phyloP scores from a whole-genome alignment of 768 basidiomycete species.

The Kwoniella sp. region DNA sequence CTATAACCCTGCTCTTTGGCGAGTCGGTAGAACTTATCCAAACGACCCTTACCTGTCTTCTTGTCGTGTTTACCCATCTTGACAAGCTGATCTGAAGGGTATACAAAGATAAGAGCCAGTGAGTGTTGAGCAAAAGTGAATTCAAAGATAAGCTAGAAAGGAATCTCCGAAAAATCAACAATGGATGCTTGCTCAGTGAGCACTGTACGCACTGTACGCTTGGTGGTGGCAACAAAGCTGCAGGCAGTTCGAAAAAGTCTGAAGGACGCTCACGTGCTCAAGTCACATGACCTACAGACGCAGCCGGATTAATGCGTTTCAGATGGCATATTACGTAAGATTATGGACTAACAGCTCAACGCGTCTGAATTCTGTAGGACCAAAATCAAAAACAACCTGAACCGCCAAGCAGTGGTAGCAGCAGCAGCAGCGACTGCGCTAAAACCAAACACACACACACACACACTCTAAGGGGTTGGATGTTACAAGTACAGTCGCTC shows the following conservation, averaged over 20 bases:
- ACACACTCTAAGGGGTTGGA: no score
- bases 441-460: no score
- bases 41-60: constrained; percentile 76
- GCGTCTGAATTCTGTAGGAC: constrained; percentile 1
- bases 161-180: not conserved
- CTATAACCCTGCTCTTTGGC: constrained; percentile 99
- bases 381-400: constrained; percentile 13
- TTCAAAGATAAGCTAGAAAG: not conserved
- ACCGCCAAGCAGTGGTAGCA: no score
- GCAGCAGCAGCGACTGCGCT: no score
- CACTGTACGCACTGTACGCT: not conserved
- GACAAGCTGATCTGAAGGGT: not conserved
- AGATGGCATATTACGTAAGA: constrained; percentile 16
- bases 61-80: constrained; percentile 57
- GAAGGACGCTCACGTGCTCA: not conserved
- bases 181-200: not conserved
- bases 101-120: not conserved
- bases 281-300: not conserved
- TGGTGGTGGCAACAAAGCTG: constrained; percentile 6
- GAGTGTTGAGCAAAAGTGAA: not conserved
- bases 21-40: constrained; percentile 96
- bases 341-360: not conserved
- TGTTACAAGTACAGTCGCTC: no score
- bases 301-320: no score
- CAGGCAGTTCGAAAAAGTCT: not conserved